A percentile compares a stretch with the other conserved stretches of the same genome.
These are phyloP conservation scores for Eutypa lata DNA, from an alignment of 2,329 filamentous ascomycete species.

Conservation along the genomic window DNA sequence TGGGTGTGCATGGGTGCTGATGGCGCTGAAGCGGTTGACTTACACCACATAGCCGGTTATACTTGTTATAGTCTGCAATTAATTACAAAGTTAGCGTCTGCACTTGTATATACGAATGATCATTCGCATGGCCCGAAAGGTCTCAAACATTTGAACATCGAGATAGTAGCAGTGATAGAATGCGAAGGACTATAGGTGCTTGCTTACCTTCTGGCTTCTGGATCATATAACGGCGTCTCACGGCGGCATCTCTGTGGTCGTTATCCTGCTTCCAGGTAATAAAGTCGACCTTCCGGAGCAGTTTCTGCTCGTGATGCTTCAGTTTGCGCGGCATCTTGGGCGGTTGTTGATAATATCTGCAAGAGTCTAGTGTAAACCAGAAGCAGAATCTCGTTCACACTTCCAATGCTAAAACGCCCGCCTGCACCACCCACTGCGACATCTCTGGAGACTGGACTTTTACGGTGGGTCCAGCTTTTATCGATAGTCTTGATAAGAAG, in stretches of 20 bases:
- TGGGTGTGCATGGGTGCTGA: slow-evolving; percentile 1
- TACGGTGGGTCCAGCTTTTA: not conserved
- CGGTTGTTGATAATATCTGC: not conserved
- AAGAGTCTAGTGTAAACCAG: too few species aligned
- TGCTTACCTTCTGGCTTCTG: slow-evolving; percentile 85
- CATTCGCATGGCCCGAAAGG: too few species aligned
- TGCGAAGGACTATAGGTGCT: too few species aligned
- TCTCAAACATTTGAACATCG: too few species aligned
- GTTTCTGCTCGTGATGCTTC: slow-evolving; percentile 95
- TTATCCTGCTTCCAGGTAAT: slow-evolving; percentile 88
- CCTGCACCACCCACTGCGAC: too few species aligned
- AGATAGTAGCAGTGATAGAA: slow-evolving; percentile 17
- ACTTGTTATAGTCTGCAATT: slow-evolving; percentile 37
- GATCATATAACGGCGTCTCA: slow-evolving; percentile 85
- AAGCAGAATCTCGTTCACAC: too few species aligned
- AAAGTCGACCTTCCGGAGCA: slow-evolving; percentile 91
- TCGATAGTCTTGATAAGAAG: slow-evolving; percentile 4
- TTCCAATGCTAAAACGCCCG: too few species aligned
- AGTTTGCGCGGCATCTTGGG: slow-evolving; percentile 85
- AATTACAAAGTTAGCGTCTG: slow-evolving; percentile 10
- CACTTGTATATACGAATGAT: not conserved
- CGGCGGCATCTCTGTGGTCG: slow-evolving; percentile 72
- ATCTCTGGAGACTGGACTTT: slow-evolving; percentile 1
- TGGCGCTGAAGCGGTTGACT: slow-evolving; percentile 22
- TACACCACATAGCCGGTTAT: slow-evolving; percentile 66